A percentile compares a stretch with the other conserved stretches of the same genome.
These are phyloP conservation scores for Nakazawaea wyomingensis DNA, from an alignment of 805 yeast species.

Conservation along the genomic window DNA sequence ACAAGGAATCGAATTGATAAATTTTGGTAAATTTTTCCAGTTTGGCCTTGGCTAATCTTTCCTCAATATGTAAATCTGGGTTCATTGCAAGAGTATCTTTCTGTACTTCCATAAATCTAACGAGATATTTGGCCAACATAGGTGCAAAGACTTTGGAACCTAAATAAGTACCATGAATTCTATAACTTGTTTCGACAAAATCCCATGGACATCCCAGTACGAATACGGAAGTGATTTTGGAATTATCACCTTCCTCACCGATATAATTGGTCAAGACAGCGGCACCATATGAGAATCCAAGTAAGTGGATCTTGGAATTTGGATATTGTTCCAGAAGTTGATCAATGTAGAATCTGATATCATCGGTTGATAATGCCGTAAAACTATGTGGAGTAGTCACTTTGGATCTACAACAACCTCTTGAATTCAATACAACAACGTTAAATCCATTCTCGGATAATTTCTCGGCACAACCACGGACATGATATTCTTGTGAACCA, in stretches of 20 bases:
- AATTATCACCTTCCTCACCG: conserved; percentile 57
- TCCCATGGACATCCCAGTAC: conserved; percentile 73
- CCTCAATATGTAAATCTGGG: conserved; percentile 22
- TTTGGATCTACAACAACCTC: conserved; percentile 77
- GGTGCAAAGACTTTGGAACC: conserved; percentile 38
- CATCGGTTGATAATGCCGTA: conserved; percentile 66
- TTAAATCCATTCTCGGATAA: conserved; percentile 41
- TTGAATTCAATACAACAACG: conserved; percentile 55
- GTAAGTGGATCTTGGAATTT: conserved; percentile 54
- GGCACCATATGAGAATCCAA: conserved; percentile 74
- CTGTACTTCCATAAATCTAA: conserved; percentile 41
- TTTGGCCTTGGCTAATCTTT: conserved; percentile 30
- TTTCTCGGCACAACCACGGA: conserved; percentile 47
- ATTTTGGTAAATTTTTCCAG: conserved; percentile 29
- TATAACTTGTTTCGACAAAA: conserved; percentile 47
- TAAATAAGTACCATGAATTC: conserved; percentile 31
- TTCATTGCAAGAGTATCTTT: conserved; percentile 27
- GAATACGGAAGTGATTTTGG: conserved; percentile 52
- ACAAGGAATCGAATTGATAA: conserved; percentile 54
- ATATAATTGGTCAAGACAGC: conserved; percentile 60
- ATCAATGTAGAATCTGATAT: conserved; percentile 54
- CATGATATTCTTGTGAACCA: conserved; percentile 73
- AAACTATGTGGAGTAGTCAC: conserved; percentile 64
- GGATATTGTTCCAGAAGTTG: conserved; percentile 50
- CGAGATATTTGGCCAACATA: conserved; percentile 34